phyloP scores from a whole-genome alignment of 1,284 basidiomycete genomes.

The Apiotrichum akiyoshidainum region DNA sequence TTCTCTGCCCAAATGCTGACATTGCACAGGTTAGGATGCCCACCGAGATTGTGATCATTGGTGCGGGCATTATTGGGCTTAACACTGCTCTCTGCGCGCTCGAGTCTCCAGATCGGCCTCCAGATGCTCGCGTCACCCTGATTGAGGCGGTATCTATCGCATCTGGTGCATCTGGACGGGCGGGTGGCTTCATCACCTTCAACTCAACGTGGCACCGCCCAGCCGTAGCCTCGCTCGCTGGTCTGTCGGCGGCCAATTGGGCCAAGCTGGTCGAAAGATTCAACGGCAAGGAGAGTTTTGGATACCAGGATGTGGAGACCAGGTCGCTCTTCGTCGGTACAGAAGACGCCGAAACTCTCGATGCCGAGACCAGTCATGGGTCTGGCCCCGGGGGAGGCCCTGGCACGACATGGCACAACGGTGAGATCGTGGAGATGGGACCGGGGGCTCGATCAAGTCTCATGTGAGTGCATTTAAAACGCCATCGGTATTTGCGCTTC shows the following conservation, averaged over 20 bases:
- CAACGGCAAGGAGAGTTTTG: neutral
- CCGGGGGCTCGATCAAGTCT: neutral
- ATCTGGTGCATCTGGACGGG: neutral
- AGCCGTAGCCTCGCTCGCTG: neutral
- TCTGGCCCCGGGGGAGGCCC: neutral
- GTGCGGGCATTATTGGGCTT: neutral
- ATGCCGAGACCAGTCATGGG: too few species aligned
- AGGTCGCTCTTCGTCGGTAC: neutral
- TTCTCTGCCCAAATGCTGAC: too few species aligned
- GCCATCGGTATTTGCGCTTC: neutral
- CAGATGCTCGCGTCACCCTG: neutral
- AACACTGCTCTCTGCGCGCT: neutral
- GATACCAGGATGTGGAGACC: neutral
- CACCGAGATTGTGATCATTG: constrained; percentile 1
- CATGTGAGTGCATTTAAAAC: neutral
- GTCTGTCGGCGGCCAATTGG: neutral
- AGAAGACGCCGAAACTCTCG: neutral
- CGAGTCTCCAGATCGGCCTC: neutral
- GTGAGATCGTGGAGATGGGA: neutral
- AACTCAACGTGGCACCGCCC: too few species aligned
- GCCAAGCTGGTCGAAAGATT: neutral
- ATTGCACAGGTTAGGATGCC: neutral
- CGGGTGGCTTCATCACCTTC: neutral
- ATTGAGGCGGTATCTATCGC: neutral
- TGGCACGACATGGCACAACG: neutral